A percentile compares a stretch with the other conserved stretches of the same genome.
phyloP scores from a whole-genome alignment of 805 yeast genomes.

The Jamesozyma piceae region DNA sequence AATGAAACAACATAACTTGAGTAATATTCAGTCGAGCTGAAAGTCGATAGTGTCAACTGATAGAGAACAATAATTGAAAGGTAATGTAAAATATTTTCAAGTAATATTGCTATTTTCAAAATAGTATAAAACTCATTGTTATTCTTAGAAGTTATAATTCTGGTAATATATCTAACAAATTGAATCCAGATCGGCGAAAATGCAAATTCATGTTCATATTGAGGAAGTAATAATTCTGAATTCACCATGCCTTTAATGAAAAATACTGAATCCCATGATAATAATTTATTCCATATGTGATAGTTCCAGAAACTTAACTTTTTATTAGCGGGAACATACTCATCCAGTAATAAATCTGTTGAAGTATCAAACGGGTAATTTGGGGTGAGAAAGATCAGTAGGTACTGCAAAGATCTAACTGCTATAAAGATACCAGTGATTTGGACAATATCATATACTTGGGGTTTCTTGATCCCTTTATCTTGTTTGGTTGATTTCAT shows the following conservation, averaged over 20 bases:
- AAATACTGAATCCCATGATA: slow-evolving; percentile 83
- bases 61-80: slow-evolving; percentile 41
- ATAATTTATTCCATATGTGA: slow-evolving; percentile 40
- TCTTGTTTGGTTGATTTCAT: not conserved
- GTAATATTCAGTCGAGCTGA: slow-evolving; percentile 11
- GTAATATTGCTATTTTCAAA: slow-evolving; percentile 38
- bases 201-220: slow-evolving; percentile 87
- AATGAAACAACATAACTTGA: slow-evolving; percentile 13
- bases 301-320: slow-evolving; percentile 13
- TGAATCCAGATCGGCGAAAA: slow-evolving; percentile 74
- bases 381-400: slow-evolving; percentile 19
- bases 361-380: slow-evolving; percentile 25
- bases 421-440: slow-evolving; percentile 6
- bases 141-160: slow-evolving; percentile 12
- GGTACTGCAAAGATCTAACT: slow-evolving; percentile 18
- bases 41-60: slow-evolving; percentile 35
- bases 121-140: slow-evolving; percentile 32
- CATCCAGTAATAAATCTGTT: slow-evolving; percentile 17
- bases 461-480: not conserved
- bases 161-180: slow-evolving; percentile 27
- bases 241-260: slow-evolving; percentile 45
- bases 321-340: slow-evolving; percentile 3
- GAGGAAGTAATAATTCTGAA: slow-evolving; percentile 33
- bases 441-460: not conserved
- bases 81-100: slow-evolving; percentile 47